Evolutionary conservation across 2,329 filamentous ascomycete genomes (phyloP), one percentile per base, ranked within the genome.

Genomic region (Talaromyces sp.): DNA sequence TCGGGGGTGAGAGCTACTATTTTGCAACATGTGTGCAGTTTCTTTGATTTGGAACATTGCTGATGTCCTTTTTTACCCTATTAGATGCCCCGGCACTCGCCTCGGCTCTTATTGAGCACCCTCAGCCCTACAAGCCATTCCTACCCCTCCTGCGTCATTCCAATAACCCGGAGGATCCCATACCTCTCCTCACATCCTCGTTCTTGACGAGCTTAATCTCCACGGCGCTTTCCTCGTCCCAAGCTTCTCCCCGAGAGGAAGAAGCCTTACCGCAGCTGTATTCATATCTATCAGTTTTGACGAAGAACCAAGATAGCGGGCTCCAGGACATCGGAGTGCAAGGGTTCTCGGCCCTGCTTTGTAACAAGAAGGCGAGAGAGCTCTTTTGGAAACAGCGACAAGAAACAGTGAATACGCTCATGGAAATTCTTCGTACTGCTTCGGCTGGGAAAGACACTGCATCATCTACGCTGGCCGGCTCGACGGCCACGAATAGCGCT

Each of bases 241-340:
- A 85, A 68, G 77, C 79, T 11, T 78, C 80, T 2, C 64, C 78
- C 4, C 84, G 90, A 58, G 89, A 92, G 59, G 82, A 88, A 58
- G 83, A 90, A 66, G 90, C 92, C 21, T 84, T 98, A 51, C 89
- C 91, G 19, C 82, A 91, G 69, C 83, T 98, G 55, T 90, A 95
- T 76, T 88, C 85, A 70, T 98, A 97, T 76, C 85, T 98, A 31
- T 90, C 92, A 8, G 86, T 87, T 58, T 82, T 98, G 59, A 87
- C 90, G 61, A 92, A 92, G 80, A 91, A 88, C 72, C 84, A 89
- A 60, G 95, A 99, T 76, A 89, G 90, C 59, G 91, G 91, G 43
- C 83, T 96, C 60, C 95, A 99, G 77, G 95, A 99, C 71, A 96
- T 98, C 71, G 93, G 92, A 27, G 92, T 98, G 13, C 90, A 95